Base-by-base conservation (phyloP, 768 basidiomycete species). In the Saitozyma sp. region DNA sequence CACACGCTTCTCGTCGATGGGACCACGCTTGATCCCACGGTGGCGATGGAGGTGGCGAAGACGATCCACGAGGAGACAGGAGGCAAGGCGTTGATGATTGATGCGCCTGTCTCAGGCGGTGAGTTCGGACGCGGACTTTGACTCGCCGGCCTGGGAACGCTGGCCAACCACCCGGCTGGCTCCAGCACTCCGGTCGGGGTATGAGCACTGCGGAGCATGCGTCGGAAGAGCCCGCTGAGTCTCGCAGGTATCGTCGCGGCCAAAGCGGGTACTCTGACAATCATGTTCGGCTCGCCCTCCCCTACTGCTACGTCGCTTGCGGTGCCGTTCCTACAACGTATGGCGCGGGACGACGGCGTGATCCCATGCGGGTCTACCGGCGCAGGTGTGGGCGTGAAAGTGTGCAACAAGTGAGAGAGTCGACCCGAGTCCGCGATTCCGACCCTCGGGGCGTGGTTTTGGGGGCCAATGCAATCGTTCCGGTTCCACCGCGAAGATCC, bases 91-190 rank as follows among this genome's bases (percentile, higher is more conserved):
- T 80, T 80, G 46, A 92, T 96, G 86, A 83, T 96, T 19, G 94
- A 97, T 75, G 92, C 94, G 6, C 94, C 94, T 3, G 93, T 97
- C 1, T 93, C 91, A 53, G 94, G 94, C 59, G 93, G 91, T 89
- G 75, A 58, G 86, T 79, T n/a, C 17, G 29, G 29, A 29, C 29
- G 29, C 29, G 29, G 29, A 5, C 29, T 29, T 46, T 46, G 45
- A 46, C 13, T 46, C 45, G 2, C 41, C 3, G 46, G 9, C 3
- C 48, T 17, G 2, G 29, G 29, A 29, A 29, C 2, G 5, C 29
- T 5, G 29, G 14, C 46, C 2, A 48, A 14, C 46, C 46, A 14
- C 46, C 2, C 46, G 2, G 29, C 29, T 5, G 29, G 29, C 29
- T 29, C 29, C 5, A 29, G 29, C 29, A 29, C 29, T 29, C 29